phyloP scores from a whole-genome alignment of 2,329 filamentous ascomycete genomes.

The Fusarium setosum region DNA sequence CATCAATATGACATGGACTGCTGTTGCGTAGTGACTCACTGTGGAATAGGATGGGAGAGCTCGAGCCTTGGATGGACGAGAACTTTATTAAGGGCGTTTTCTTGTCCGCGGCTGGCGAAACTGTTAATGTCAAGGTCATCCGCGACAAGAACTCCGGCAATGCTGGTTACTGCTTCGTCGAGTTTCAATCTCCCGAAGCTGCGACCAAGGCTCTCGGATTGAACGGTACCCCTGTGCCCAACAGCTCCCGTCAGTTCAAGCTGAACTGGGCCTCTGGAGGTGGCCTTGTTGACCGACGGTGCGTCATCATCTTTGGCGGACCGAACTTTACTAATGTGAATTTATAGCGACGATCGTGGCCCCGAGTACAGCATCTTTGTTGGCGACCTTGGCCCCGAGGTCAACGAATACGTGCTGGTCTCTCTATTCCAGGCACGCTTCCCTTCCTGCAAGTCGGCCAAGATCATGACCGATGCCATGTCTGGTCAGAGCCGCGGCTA shows the following conservation, averaged over 20 bases:
- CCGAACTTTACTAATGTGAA: neutral
- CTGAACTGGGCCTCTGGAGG: conserved; percentile 99
- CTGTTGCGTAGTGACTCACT: conserved; percentile 27
- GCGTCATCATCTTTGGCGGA: conserved; percentile 46
- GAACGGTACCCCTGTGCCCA: conserved; percentile 90
- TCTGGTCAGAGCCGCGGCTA: conserved; percentile 98
- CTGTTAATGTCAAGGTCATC: conserved; percentile 99
- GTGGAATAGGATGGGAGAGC: conserved; percentile 89
- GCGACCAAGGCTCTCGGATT: conserved; percentile 91
- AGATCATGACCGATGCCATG: conserved; percentile 99
- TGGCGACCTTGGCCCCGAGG: conserved; percentile 95
- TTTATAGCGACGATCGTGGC: conserved; percentile 86
- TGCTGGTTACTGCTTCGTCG: conserved; percentile 98
- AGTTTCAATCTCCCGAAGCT: conserved; percentile 85
- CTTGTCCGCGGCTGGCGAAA: conserved; percentile 87
- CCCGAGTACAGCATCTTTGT: conserved; percentile 98
- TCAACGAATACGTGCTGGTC: conserved; percentile 98
- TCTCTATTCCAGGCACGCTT: conserved; percentile 97
- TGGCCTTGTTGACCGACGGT: conserved; percentile 93
- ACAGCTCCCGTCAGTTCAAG: conserved; percentile 96
- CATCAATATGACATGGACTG: neutral
- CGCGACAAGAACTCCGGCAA: conserved; percentile 99
- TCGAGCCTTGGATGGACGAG: conserved; percentile 99
- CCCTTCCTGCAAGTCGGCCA: conserved; percentile 97
- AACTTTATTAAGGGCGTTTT: conserved; percentile 97